Base-by-base conservation (phyloP, 2,329 filamentous ascomycete genomes). In the Pyrenophora graminea region DNA sequence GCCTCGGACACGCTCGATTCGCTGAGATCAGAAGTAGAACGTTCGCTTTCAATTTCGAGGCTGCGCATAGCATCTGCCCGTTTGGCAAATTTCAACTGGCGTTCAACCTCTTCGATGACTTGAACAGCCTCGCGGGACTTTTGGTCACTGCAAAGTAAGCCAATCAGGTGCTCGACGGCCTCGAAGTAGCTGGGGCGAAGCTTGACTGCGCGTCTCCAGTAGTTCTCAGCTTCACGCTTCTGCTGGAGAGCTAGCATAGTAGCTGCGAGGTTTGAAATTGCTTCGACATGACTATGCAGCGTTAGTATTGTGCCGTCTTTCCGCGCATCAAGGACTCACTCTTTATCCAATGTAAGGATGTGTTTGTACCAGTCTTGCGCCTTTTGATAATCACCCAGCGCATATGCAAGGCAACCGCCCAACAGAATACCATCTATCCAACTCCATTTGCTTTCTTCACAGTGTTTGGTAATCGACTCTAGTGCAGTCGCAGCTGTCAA, bases 381-480 rank as follows among this genome's bases (percentile, higher is more conserved):
- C 57, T 90, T 87, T 55, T 89, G 83, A 68, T 94, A 96, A 67
- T 90, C 86, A 55, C 91, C 90, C 12, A 97, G 76, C 6, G 90
- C 92, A 75, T 97, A 97, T 42, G 93, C 88, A 51, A 99, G 79
- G 74, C 94, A 97, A 2, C 94, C 94, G 33, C 89, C 91, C 6
- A 97, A 79, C 33, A 97, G 79, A 79, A 97, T 92, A 2, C 94
- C 94, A 68, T 97, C 93, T 45, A 91, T 83, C 94, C 94, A 99
- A 45, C 62, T 68, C 71, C 71, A 74, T 32, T 70, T 69, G 38
- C 76, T 74, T 45, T 79, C 75, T 34, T 70, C 64, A 41, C 70
- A 73, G 40, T 69, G 66, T 32, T 69, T 69, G 3, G 64, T 70
- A 31, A 74, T 70, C 5, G 68, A 63, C 34, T 73, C 70, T 15